These are phyloP conservation scores for Leucogyrophana mollusca DNA, from an alignment of 768 basidiomycete genomes.

Conservation along the genomic window DNA sequence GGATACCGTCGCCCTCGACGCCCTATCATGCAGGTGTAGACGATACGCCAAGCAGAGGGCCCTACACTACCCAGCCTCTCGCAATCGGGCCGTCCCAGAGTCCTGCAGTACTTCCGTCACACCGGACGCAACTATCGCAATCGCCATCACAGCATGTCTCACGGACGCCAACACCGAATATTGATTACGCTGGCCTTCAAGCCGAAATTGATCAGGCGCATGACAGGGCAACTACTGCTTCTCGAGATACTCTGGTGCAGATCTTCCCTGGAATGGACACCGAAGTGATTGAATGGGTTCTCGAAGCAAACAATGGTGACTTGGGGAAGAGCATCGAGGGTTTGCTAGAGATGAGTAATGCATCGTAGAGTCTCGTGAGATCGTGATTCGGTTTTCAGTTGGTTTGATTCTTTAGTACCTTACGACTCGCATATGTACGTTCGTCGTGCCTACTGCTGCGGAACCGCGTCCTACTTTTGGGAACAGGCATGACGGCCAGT, in stretches of 20 bases:
- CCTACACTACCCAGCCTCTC: constrained; percentile 48
- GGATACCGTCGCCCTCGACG: constrained; percentile 44
- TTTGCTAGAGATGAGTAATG: constrained; percentile 67
- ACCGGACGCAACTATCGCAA: constrained; percentile 39
- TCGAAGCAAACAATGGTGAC: constrained; percentile 88
- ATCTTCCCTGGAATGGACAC: constrained; percentile 84
- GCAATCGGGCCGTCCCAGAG: constrained; percentile 51
- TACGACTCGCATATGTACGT: not conserved
- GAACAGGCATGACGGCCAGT: no score
- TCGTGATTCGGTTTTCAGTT: not conserved
- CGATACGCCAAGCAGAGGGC: constrained; percentile 45
- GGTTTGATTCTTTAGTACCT: constrained; percentile 1
- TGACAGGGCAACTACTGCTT: constrained; percentile 67
- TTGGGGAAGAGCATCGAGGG: constrained; percentile 88
- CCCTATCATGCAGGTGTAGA: constrained; percentile 31
- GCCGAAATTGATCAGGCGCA: constrained; percentile 78
- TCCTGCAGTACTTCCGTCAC: constrained; percentile 24
- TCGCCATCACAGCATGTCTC: constrained; percentile 56
- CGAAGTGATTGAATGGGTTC: constrained; percentile 85
- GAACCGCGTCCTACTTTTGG: no score
- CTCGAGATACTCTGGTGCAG: constrained; percentile 75
- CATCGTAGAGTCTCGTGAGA: constrained; percentile 10
- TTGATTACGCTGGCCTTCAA: constrained; percentile 71
- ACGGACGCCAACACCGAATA: constrained; percentile 64
- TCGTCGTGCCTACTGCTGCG: no score